Conservation (phyloP, 2,329 filamentous ascomycete species). For the Ophiostoma quercus region DNA sequence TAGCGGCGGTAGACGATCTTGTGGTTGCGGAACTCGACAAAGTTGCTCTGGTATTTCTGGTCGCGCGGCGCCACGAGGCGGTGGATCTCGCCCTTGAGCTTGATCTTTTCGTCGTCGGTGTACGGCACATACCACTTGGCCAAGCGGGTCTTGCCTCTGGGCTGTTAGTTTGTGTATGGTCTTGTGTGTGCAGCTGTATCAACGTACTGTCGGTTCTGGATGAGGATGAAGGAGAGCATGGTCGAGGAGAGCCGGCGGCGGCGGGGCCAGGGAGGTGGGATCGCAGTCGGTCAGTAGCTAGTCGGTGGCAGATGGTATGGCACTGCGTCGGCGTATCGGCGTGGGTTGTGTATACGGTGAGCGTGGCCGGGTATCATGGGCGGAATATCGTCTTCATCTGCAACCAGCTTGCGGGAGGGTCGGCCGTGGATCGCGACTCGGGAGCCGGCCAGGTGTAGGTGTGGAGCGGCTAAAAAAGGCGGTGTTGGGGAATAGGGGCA, state of each 20-base stretch:
- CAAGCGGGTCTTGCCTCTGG: slow-evolving; percentile 91
- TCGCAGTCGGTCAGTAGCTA: neutral
- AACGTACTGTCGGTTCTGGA: slow-evolving; percentile 77
- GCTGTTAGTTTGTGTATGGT: neutral
- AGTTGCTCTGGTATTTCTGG: slow-evolving; percentile 99
- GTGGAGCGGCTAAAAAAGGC: neutral
- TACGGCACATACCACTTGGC: slow-evolving; percentile 99
- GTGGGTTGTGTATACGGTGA: neutral
- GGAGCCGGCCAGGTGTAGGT: neutral
- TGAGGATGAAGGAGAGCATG: slow-evolving; percentile 81
- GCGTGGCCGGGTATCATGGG: neutral
- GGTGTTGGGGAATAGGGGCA: slow-evolving; percentile 11
- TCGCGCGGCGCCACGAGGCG: slow-evolving; percentile 95
- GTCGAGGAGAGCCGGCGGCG: neutral
- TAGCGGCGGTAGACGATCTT: slow-evolving; percentile 98
- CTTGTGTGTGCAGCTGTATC: neutral
- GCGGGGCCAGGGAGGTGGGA: neutral
- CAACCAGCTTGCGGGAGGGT: neutral
- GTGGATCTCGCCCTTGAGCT: slow-evolving; percentile 97
- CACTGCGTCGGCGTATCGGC: neutral
- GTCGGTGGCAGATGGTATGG: neutral
- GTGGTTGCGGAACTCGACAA: slow-evolving; percentile 91
- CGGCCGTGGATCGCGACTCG: slow-evolving; percentile 1
- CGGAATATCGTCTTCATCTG: neutral
- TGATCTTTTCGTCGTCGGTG: slow-evolving; percentile 98